Evolutionary conservation across 2,329 filamentous ascomycete species (phyloP), one percentile per base, ranked within the genome.

Genomic region (Fusarium cicatricum): DNA sequence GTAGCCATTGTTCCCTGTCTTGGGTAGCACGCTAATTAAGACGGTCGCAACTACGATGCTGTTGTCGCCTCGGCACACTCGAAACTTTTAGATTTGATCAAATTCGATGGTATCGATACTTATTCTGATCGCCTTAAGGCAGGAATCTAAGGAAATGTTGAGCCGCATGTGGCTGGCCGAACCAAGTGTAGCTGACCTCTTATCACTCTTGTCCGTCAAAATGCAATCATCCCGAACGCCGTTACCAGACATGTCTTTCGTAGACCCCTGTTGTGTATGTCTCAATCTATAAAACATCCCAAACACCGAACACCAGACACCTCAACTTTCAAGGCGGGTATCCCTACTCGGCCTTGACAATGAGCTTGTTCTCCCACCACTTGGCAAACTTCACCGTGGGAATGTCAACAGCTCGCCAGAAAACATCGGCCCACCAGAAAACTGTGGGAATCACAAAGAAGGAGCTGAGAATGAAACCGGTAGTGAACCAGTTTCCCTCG

Each of bases 321-420:
- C 21, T 14, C 29, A 17, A 26, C 23, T 52, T 41, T 55, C 34
- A 43, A 28, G 36, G 17, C 14, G 14, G 16, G 23, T 16, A 15
- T 26, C 40, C 43, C 47, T 66, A 66, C 44, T 70, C 60, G 61
- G 37, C 57, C 55, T 74, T 74, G 42, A 70, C 64, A 23, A 73
- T 66, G 56, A 77, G 77, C 58, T 74, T 77, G 40, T 60, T 71
- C 70, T 86, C 83, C 3, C 85, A 62, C 82, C 82, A 85, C 66
- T 79, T 84, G 16, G 82, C 79, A 60, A 86, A 81, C 64, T 76
- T 77, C 46, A 86, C 84, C 7, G 80, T 80, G 1, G 83, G 83
- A 44, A 79, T 78, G 60, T 87, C 84, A 14, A 86, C 78, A 3
- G 75, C 74, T 19, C 83, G 75, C 78, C 82, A 85, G 55, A 84